phyloP scores from a whole-genome alignment of 1,284 basidiomycete species.

The Schizophyllum commune region DNA sequence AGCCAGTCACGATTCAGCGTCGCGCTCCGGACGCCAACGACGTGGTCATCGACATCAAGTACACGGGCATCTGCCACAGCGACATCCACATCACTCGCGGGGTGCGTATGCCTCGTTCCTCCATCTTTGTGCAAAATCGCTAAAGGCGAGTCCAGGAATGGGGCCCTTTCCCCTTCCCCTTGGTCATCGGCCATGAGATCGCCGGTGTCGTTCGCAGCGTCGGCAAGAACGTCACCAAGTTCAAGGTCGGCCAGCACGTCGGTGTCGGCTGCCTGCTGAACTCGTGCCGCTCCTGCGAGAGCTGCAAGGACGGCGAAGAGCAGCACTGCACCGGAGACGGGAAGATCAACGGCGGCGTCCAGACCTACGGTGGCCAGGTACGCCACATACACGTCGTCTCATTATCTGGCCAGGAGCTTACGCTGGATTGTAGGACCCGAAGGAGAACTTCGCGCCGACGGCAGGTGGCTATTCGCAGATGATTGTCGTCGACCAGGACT shows the following conservation, averaged over 20 bases:
- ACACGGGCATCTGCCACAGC: slow-evolving; percentile 4
- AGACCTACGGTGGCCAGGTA: background rate
- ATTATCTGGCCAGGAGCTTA: too few species aligned
- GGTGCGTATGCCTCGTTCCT: background rate
- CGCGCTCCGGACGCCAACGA: slow-evolving; percentile 1
- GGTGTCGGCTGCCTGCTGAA: slow-evolving; percentile 7
- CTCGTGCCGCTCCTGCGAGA: slow-evolving; percentile 4
- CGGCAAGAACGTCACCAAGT: slow-evolving; percentile 4
- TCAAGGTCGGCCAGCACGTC: slow-evolving; percentile 5
- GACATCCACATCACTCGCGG: slow-evolving; percentile 4
- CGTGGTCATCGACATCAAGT: slow-evolving; percentile 7
- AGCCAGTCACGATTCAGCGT: background rate
- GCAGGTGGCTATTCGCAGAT: slow-evolving; percentile 5
- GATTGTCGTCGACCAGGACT: slow-evolving; percentile 7
- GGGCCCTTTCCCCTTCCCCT: slow-evolving; percentile 1
- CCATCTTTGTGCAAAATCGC: background rate
- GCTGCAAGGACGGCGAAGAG: slow-evolving; percentile 5
- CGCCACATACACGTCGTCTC: background rate
- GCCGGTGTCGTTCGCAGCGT: slow-evolving; percentile 2
- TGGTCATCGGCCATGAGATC: slow-evolving; percentile 6
- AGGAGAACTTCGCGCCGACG: background rate
- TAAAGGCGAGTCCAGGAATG: background rate
- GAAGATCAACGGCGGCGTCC: background rate
- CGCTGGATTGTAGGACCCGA: background rate
- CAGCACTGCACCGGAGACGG: slow-evolving; percentile 1